A percentile compares a stretch with the other conserved stretches of the same genome.
Conservation (phyloP, 345 rosid genomes). For the Citrus medica region DNA sequence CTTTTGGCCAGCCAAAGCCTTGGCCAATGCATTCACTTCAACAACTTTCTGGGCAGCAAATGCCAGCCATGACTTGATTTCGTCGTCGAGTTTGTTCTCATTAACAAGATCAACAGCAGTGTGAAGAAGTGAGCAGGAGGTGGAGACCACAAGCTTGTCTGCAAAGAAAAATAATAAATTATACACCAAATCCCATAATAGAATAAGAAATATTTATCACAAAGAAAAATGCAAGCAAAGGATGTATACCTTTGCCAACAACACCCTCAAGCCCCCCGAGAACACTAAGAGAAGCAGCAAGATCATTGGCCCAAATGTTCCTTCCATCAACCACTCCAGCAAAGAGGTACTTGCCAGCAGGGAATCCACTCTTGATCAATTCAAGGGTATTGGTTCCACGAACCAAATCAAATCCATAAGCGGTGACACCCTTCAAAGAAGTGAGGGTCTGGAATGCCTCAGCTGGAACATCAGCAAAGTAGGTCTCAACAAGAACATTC, state of each 20-base stretch:
- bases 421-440: conserved; percentile 84
- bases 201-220: background rate
- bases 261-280: conserved; percentile 60
- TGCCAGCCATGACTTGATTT: conserved; percentile 95
- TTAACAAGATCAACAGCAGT: conserved; percentile 93
- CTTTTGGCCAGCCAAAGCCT: conserved; percentile 81
- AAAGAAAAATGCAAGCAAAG: conserved; percentile 2
- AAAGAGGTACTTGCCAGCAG: conserved; percentile 79
- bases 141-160: conserved; percentile 94
- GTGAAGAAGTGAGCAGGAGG: conserved; percentile 96
- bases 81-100: conserved; percentile 80
- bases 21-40: conserved; percentile 92
- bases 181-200: background rate
- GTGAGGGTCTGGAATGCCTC: conserved; percentile 77
- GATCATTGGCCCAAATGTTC: conserved; percentile 99
- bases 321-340: conserved; percentile 98
- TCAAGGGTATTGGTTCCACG: conserved; percentile 86
- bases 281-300: conserved; percentile 66
- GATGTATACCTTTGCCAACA: conserved; percentile 75
- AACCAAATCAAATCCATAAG: conserved; percentile 79
- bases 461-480: conserved; percentile 89
- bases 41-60: conserved; percentile 96
- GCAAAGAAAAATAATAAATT: conserved; percentile 11
- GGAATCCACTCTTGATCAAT: conserved; percentile 77
- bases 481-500: conserved; percentile 84